Base-by-base conservation (phyloP, 192 early-diverging fungal species). In the Diversispora epigaea region DNA sequence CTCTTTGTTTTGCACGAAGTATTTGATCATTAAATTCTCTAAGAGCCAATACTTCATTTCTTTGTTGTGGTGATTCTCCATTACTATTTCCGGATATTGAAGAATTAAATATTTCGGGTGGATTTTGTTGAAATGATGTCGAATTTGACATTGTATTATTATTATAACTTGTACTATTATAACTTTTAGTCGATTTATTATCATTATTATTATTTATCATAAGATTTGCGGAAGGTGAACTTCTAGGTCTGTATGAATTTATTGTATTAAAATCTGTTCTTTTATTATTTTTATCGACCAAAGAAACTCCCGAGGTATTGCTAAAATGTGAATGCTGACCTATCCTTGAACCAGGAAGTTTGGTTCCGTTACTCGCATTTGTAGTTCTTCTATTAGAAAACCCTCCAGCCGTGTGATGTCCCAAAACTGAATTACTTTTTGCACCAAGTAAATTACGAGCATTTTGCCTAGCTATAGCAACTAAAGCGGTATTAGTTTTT, bases 401-500 rank as follows among this genome's bases (percentile, higher is more conserved):
- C 15, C 39, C 52, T 43, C 45, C n/a, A 6, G 43, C 19, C 11
- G 63, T 12, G 41, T 47, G 45, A 52, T 71, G 45, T 39, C 39
- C 68, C 11, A 43, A 32, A 49, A 62, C 46, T 2, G 52, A 39
- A 49, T 44, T 63, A 25, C 40, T 49, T 60, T 69, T 69, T 52
- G 46, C 67, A 49, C 49, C 46, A 6, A 73, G 17, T 45, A 73
- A 62, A 14, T 60, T 43, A 7, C 71, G 56, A n/a, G 71, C 40
- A 46, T 60, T 73, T 19, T 73, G 58, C 10, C 71, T 40, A 62
- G 71, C 55, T 9, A 73, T 45, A 9, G 71, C 58, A 25, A 54
- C 71, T 47, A 73, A 63, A 10, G 58, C 71, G 14, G 71, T 56
- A 41, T 63, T 73, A 15, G 50, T 43, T 62, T 73, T 73, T 14